Evolutionary conservation across 805 yeast genomes (phyloP).

Genomic region (Candida ovalis): DNA sequence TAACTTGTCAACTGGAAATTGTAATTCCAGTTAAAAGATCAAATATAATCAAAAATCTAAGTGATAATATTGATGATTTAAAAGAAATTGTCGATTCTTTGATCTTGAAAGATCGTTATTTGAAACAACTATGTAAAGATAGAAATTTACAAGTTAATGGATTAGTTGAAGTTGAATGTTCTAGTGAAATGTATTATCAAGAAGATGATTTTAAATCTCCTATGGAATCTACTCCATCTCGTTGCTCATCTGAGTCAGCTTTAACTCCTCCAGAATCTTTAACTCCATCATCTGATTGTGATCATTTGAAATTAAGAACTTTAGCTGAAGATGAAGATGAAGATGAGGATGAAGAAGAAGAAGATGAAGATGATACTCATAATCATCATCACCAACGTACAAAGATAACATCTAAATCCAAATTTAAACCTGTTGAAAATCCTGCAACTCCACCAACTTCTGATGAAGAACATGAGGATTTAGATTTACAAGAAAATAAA

Average conservation of each 20-base stretch:
- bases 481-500: background rate
- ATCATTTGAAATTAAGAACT: background rate
- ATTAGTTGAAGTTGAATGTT: conserved; percentile 23
- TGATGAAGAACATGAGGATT: conserved; percentile 1
- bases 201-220: background rate
- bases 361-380: background rate
- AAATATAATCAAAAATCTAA: conserved; percentile 34
- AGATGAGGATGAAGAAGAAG: background rate
- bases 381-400: background rate
- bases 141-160: conserved; percentile 31
- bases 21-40: conserved; percentile 51
- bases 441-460: conserved; percentile 13
- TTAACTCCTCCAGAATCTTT: background rate
- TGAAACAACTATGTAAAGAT: conserved; percentile 23
- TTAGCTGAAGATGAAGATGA: background rate
- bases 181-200: conserved; percentile 2
- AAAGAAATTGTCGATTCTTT: conserved; percentile 27
- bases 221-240: background rate
- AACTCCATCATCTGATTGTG: background rate
- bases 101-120: conserved; percentile 22
- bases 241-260: background rate
- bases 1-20: conserved; percentile 51
- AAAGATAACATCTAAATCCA: background rate
- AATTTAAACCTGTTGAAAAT: background rate
- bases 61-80: conserved; percentile 30